phyloP scores from a whole-genome alignment of 441 rosid genomes.

The Melastoma candidum region DNA sequence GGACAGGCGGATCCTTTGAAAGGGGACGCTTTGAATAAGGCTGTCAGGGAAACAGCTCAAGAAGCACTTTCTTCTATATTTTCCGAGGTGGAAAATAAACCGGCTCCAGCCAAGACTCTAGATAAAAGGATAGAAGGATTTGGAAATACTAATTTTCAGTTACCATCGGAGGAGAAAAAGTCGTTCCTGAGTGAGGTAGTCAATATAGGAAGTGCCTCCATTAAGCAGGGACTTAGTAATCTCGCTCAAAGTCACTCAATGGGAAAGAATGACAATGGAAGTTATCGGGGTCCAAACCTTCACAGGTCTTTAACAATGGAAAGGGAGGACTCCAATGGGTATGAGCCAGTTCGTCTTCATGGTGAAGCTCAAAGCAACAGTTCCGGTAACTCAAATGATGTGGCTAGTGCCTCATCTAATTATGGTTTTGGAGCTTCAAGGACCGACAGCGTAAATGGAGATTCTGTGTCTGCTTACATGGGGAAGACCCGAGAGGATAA shows the following conservation, averaged over 20 bases:
- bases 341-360: conserved; percentile 56
- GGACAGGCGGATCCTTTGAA: conserved; percentile 51
- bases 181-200: conserved; percentile 96
- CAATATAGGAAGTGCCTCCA: conserved; percentile 86
- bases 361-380: conserved; percentile 34
- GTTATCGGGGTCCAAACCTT: conserved; percentile 80
- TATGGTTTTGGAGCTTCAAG: conserved; percentile 31
- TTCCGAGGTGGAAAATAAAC: conserved; percentile 60
- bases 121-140: conserved; percentile 84
- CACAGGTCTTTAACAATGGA: conserved; percentile 78
- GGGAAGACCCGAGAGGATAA: conserved; percentile 80
- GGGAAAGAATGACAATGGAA: conserved; percentile 71
- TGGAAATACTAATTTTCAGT: conserved; percentile 74
- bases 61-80: conserved; percentile 80
- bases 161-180: conserved; percentile 73
- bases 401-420: conserved; percentile 57
- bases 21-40: conserved; percentile 95
- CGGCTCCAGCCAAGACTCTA: conserved; percentile 51
- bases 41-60: conserved; percentile 94
- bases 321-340: conserved; percentile 50
- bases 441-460: conserved; percentile 31
- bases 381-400: conserved; percentile 38
- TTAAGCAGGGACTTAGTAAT: conserved; percentile 86
- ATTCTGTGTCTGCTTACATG: conserved; percentile 38
- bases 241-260: conserved; percentile 65